Conservation (phyloP, 1,284 basidiomycete genomes). For the Trichosporon faecale region DNA sequence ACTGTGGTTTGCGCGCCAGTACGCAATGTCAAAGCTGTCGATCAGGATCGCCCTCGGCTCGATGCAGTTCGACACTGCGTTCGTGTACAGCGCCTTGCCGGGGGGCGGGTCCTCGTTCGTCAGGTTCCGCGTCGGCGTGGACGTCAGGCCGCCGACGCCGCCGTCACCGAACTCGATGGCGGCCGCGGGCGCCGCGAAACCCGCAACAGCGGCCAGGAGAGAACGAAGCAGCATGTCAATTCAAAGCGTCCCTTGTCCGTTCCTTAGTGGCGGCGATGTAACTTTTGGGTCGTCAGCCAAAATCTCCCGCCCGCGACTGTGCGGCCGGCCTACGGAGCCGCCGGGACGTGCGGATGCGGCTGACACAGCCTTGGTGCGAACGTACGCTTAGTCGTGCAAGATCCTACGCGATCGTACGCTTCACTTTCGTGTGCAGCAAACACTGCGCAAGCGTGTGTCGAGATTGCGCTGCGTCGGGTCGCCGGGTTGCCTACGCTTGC, state of each 20-base stretch:
- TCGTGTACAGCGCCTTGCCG: constrained; percentile 56
- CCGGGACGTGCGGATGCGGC: background rate
- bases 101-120: constrained; percentile 3
- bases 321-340: background rate
- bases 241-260: background rate
- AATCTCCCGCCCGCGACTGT: background rate
- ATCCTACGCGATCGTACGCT: too few relatives aligned
- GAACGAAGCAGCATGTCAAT: constrained; percentile 2
- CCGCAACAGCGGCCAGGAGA: background rate
- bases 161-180: constrained; percentile 8
- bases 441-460: background rate
- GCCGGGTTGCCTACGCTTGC: background rate
- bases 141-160: background rate
- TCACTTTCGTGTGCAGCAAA: background rate
- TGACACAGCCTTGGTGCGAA: background rate
- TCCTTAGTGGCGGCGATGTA: constrained; percentile 4
- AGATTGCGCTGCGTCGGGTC: background rate
- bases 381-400: background rate
- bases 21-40: constrained; percentile 73
- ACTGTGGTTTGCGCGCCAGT: constrained; percentile 44
- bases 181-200: background rate
- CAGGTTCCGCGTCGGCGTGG: background rate
- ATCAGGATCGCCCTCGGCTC: constrained; percentile 75
- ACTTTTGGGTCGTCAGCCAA: background rate
- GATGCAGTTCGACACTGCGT: constrained; percentile 81